Evolutionary conservation across 805 yeast species (phyloP), one percentile per base, ranked within the genome.

Genomic region (Saccharomycopsis babjevae): DNA sequence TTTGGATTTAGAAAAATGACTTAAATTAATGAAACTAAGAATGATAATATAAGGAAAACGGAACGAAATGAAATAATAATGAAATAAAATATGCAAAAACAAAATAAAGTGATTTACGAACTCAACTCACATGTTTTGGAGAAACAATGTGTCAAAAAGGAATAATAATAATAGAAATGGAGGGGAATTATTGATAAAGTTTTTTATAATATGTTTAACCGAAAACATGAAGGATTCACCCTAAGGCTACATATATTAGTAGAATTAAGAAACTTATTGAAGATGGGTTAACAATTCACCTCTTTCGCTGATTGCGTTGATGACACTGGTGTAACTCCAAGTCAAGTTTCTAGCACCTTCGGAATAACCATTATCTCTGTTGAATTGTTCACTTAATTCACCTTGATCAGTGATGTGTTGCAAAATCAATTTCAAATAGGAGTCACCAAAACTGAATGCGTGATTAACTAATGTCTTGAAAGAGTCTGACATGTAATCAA

Each of bases 281-380:
- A 46, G 5, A 46, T 46, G 16, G 5, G 32, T 46, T 11, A 46
- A 32, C 16, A 38, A 38, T 20, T 34, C 32, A 36, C 68, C 65
- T 71, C 94, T 83, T 84, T 88, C 82, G 70, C 85, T 77, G 61
- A 80, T 74, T 11, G 93, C 83, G 66, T 83, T 80, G 83, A 86
- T 84, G 55, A 88, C 81, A 4, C 96, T 79, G 38, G 90, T 83
- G 70, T 89, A 89, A 63, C 96, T 86, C 98, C 98, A 93, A 4
- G 97, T 92, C 66, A 93, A 80, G 67, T 88, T 82, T 60, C 75
- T 73, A 0, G 98, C 98, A 6, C 98, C 98, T 71, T 85, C 87
- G 86, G 90, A 83, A 70, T 73, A 90, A 0, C 98, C 98, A 50
- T 79, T 83, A 67, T 84, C 79, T 68, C 81, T 83, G 73, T 88